phyloP scores from a whole-genome alignment of 2,329 filamentous ascomycete species.

The Cercospora sojina region DNA sequence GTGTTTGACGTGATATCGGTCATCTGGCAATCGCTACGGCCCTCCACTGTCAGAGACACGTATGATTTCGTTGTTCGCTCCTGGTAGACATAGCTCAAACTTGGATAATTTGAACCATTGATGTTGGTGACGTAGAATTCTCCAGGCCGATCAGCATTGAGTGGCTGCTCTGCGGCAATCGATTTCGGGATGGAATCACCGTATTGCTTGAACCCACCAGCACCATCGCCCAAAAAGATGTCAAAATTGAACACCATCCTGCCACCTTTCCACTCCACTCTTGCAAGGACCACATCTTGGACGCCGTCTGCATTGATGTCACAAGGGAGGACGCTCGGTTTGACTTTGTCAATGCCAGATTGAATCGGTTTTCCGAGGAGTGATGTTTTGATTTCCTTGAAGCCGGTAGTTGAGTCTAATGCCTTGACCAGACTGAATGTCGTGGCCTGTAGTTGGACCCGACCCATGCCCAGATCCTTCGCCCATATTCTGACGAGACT shows the following conservation, averaged over 20 bases:
- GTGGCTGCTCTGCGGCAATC: not conserved
- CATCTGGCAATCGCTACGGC: not conserved
- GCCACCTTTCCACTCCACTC: not conserved
- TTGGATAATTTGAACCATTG: not conserved
- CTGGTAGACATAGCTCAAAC: not conserved
- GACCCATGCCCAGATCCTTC: not conserved
- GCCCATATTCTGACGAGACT: not conserved
- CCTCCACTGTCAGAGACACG: not conserved
- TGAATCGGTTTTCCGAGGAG: not conserved
- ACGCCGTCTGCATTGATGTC: not conserved
- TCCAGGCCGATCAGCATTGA: not conserved
- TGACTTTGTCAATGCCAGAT: not conserved
- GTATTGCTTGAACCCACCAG: not conserved
- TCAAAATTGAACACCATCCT: not conserved
- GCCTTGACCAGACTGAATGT: not conserved
- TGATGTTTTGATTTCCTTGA: not conserved
- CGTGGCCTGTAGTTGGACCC: not conserved
- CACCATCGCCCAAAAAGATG: not conserved
- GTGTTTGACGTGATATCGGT: not conserved
- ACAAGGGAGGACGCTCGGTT: not conserved
- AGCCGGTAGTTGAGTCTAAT: not conserved
- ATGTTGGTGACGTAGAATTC: not conserved
- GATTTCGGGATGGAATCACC: not conserved
- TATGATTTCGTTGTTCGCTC: not conserved
- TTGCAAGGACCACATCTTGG: not conserved